These are phyloP conservation scores for Penicillium sp. DNA, from an alignment of 2,329 filamentous ascomycete genomes.

Conservation along the genomic window DNA sequence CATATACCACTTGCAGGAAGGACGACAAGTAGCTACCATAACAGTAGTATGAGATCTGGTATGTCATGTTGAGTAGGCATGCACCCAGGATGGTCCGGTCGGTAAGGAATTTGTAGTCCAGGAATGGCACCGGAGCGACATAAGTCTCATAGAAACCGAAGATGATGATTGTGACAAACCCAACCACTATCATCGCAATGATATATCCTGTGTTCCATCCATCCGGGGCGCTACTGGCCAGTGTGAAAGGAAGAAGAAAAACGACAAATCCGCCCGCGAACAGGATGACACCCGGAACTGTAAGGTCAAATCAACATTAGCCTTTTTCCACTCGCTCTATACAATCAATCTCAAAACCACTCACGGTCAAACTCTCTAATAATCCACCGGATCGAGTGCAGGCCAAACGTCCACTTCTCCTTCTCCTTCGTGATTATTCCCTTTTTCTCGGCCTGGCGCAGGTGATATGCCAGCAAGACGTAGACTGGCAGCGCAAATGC, in stretches of 20 bases:
- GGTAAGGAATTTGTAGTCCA: slow-evolving; percentile 59
- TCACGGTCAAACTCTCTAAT: slow-evolving; percentile 62
- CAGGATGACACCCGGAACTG: slow-evolving; percentile 61
- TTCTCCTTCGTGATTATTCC: slow-evolving; percentile 52
- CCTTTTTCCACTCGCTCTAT: background rate
- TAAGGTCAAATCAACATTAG: background rate
- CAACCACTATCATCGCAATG: slow-evolving; percentile 57
- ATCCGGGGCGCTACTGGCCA: slow-evolving; percentile 43
- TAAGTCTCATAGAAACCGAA: slow-evolving; percentile 61
- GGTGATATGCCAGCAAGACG: slow-evolving; percentile 57
- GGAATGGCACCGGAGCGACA: slow-evolving; percentile 54
- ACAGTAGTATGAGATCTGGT: slow-evolving; percentile 37
- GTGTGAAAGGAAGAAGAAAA: slow-evolving; percentile 66
- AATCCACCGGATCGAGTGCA: slow-evolving; percentile 56
- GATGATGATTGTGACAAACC: slow-evolving; percentile 54
- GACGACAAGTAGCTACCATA: slow-evolving; percentile 35
- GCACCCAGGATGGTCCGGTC: slow-evolving; percentile 31
- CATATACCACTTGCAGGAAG: slow-evolving; percentile 32
- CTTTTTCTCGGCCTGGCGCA: slow-evolving; percentile 58
- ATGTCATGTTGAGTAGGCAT: slow-evolving; percentile 32
- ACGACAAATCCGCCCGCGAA: slow-evolving; percentile 62
- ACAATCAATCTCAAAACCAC: slow-evolving; percentile 10
- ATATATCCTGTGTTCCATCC: slow-evolving; percentile 50
- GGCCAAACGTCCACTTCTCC: slow-evolving; percentile 46
- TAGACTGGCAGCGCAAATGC: slow-evolving; percentile 60